Evolutionary conservation across 164 flowering plant genomes (phyloP), one percentile per base, ranked within the genome.

Genomic region (Macadamia tetraphylla): DNA sequence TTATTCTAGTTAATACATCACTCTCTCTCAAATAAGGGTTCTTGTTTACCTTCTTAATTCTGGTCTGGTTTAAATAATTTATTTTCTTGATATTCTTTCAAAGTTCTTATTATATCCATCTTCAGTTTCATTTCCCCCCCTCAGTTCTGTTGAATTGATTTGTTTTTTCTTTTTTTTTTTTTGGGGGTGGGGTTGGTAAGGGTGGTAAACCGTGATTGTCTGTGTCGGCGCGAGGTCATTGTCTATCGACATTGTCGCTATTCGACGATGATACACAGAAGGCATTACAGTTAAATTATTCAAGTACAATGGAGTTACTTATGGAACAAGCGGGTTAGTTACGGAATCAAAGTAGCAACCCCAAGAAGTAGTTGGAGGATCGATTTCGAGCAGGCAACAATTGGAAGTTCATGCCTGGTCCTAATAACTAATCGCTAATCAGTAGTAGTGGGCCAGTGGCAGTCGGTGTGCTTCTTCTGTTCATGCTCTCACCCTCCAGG

Each of bases 241-340:
- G 78, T 85, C 87, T 81, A 85, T 84, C 85, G 85, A 79, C 88
- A 82, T 81, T 84, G 81, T 81, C 83, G 67, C 77, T 74, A 75
- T 85, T 74, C 74, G 74, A 63, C 75, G 77, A 72, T 70, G 74
- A 71, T 62, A 70, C 68, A 65, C 62, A 56, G 69, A 59, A 63
- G 63, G 62, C 62, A 55, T 67, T 64, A 56, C 46, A 15, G 18
- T 71, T 60, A n/a, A 55, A 55, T 65, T 63, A 67, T 63, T 58
- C 51, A 12, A 70, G 51, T 58, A 66, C 60, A 67, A 61, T 63
- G 57, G 62, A 71, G 73, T 23, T 63, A 42, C 58, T 71, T 67
- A 43, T 61, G 69, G 63, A 29, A 40, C 23, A 57, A 48, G 49
- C 32, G 60, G 57, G 29, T 48, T 64, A 29, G 42, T 10, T 46